These are phyloP conservation scores for Breynia disticha DNA, from an alignment of 441 rosid genomes.

Conservation along the genomic window DNA sequence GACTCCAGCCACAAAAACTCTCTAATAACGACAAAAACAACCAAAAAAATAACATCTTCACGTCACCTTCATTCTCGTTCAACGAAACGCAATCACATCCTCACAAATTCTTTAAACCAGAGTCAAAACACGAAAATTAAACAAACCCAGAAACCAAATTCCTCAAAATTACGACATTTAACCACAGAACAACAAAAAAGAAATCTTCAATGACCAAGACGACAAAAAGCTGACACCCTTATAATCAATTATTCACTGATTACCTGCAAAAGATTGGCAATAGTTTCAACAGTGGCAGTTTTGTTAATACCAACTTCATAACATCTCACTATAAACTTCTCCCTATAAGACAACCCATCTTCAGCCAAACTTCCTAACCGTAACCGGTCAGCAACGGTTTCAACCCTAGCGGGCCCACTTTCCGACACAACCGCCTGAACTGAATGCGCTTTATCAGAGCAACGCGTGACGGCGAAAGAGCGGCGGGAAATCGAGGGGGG, in stretches of 20 bases:
- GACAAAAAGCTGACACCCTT: background rate
- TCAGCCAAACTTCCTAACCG: conserved; percentile 66
- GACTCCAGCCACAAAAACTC: no score
- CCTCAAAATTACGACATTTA: no score
- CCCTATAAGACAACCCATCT: conserved; percentile 75
- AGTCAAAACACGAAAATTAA: no score
- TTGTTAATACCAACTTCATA: conserved; percentile 93
- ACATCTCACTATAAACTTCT: conserved; percentile 74
- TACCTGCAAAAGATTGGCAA: conserved; percentile 97
- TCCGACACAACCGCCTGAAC: conserved; percentile 31
- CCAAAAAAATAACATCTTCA: no score
- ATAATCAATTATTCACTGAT: no score
- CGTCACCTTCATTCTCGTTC: no score
- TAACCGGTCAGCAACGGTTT: conserved; percentile 51
- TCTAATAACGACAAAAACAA: no score
- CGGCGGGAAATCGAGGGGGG: background rate
- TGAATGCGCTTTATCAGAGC: background rate
- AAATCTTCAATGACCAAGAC: background rate
- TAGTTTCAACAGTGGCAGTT: conserved; percentile 86
- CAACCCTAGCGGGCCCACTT: conserved; percentile 23
- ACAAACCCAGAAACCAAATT: no score
- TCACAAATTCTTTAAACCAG: no score
- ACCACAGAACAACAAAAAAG: background rate
- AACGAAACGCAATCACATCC: no score
- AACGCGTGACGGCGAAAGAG: background rate